Percentiles rank a stretch among this genome's conserved stretches.
Conservation (phyloP, 2,329 filamentous ascomycete species). For the Fusarium setosum region DNA sequence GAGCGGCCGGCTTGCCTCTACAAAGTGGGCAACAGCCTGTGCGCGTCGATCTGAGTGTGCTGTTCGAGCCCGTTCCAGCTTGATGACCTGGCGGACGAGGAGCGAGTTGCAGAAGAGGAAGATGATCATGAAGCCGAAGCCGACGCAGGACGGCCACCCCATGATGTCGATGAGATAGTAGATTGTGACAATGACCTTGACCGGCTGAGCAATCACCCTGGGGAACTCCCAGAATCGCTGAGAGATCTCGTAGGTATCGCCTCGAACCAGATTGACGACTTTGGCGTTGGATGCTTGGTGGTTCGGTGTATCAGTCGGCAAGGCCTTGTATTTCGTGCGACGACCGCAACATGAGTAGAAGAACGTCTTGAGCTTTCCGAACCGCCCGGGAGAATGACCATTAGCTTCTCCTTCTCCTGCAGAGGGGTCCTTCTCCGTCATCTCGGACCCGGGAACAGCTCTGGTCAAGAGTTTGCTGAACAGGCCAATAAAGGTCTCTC, state of each 20-base stretch:
- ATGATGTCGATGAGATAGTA: constrained; percentile 77
- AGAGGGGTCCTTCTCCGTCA: constrained; percentile 48
- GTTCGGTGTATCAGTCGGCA: constrained; percentile 42
- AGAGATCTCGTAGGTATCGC: constrained; percentile 83
- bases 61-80: constrained; percentile 77
- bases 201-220: constrained; percentile 78
- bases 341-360: constrained; percentile 33
- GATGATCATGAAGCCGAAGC: constrained; percentile 74
- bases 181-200: constrained; percentile 78
- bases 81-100: constrained; percentile 73
- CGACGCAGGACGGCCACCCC: constrained; percentile 82
- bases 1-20: constrained; percentile 82
- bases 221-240: constrained; percentile 91
- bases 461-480: constrained; percentile 53
- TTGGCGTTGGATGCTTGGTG: constrained; percentile 85
- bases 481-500: constrained; percentile 65
- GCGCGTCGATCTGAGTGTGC: constrained; percentile 81
- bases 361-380: constrained; percentile 20
- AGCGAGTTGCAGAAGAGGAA: constrained; percentile 77
- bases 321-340: constrained; percentile 25
- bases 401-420: neutral
- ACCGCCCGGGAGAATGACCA: neutral
- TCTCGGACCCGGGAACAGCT: constrained; percentile 52
- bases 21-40: constrained; percentile 85
- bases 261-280: constrained; percentile 87